These are phyloP conservation scores for Rugonectria rugulosa DNA, from an alignment of 2,329 filamentous ascomycete species.

Conservation along the genomic window DNA sequence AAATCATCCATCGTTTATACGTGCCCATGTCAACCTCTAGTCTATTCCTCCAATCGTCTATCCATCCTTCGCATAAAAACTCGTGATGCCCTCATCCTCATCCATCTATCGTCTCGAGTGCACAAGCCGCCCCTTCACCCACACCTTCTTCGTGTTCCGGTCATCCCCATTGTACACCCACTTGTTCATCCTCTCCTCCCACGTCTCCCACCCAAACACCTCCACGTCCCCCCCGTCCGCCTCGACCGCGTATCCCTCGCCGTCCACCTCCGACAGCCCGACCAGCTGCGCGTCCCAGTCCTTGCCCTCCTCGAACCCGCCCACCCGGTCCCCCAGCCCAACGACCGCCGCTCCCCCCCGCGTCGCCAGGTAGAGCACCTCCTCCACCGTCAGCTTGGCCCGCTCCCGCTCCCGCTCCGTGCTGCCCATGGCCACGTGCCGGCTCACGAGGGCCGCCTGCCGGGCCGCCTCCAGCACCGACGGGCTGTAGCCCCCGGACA, in stretches of 20 bases:
- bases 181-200: constrained; percentile 86
- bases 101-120: constrained; percentile 58
- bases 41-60: no score
- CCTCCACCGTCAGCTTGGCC: constrained; percentile 80
- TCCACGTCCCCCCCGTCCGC: constrained; percentile 76
- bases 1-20: no score
- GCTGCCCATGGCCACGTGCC: constrained; percentile 69
- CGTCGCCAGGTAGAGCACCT: constrained; percentile 87
- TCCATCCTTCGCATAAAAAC: no score
- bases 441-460: constrained; percentile 80
- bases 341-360: constrained; percentile 86
- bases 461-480: constrained; percentile 84
- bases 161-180: constrained; percentile 97
- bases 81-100: neutral
- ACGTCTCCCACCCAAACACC: constrained; percentile 90
- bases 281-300: constrained; percentile 92
- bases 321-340: constrained; percentile 74
- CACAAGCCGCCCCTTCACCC: constrained; percentile 86
- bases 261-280: constrained; percentile 61
- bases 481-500: constrained; percentile 85
- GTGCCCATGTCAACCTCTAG: no score
- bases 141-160: constrained; percentile 86
- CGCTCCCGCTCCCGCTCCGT: constrained; percentile 48
- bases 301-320: constrained; percentile 85
- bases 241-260: constrained; percentile 44